Conservation (phyloP, 495 filamentous ascomycete genomes). For the Lasiosphaeria ovina region DNA sequence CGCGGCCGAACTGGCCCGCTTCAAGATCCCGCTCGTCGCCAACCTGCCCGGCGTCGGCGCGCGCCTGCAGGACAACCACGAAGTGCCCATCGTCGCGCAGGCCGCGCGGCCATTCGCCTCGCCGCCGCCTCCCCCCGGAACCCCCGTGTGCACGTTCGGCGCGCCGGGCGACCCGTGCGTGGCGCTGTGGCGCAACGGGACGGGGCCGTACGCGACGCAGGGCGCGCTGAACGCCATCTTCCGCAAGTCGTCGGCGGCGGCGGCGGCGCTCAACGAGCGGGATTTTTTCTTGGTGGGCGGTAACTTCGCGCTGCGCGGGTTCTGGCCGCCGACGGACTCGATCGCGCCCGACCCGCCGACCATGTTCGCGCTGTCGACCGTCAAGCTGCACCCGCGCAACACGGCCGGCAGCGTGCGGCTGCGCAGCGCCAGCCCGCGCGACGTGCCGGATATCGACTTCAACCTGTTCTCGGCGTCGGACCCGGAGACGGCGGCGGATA, state of each 20-base stretch:
- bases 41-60: conserved; percentile 55
- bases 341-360: conserved; percentile 15
- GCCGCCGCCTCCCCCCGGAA: conserved; percentile 29
- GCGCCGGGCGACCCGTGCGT: conserved; percentile 23
- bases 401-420: conserved; percentile 40
- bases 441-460: conserved; percentile 43
- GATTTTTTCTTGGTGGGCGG: conserved; percentile 26
- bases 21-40: conserved; percentile 46
- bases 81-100: conserved; percentile 28
- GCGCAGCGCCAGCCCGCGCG: conserved; percentile 34
- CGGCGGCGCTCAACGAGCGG: conserved; percentile 13
- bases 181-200: conserved; percentile 8
- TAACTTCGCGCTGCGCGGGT: conserved; percentile 33
- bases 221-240: conserved; percentile 19
- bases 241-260: conserved; percentile 8
- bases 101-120: conserved; percentile 14
- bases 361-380: conserved; percentile 21
- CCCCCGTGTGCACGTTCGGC: conserved; percentile 21
- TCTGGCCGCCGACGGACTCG: conserved; percentile 26
- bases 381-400: conserved; percentile 35
- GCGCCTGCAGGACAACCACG: conserved; percentile 56
- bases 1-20: conserved; percentile 44
- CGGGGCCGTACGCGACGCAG: conserved; percentile 16
- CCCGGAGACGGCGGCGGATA: conserved; percentile 22
- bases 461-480: conserved; percentile 31